Conservation (phyloP, 805 yeast genomes). For the Cephaloascus albidus region DNA sequence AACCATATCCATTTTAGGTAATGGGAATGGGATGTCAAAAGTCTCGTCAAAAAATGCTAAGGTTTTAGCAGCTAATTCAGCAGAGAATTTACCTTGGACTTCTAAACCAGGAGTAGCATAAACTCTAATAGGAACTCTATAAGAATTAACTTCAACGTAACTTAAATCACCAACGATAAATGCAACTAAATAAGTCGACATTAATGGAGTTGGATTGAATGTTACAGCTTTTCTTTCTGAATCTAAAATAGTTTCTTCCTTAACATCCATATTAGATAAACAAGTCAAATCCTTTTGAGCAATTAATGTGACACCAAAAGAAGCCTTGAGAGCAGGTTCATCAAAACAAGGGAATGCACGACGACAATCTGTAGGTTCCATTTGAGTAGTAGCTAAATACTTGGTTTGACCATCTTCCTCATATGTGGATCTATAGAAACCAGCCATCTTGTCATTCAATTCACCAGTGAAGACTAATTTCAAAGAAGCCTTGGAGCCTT, state of each 20-base stretch:
- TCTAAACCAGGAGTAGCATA: constrained; percentile 75
- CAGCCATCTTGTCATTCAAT: constrained; percentile 74
- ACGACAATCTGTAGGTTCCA: constrained; percentile 83
- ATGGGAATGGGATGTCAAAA: constrained; percentile 68
- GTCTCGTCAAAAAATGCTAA: constrained; percentile 63
- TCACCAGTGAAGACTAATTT: constrained; percentile 48
- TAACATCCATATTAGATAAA: constrained; percentile 63
- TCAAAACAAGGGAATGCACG: constrained; percentile 84
- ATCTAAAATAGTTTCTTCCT: constrained; percentile 28
- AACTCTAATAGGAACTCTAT: constrained; percentile 69
- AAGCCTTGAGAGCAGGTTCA: constrained; percentile 74
- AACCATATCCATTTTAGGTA: constrained; percentile 76
- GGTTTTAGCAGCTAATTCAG: constrained; percentile 67
- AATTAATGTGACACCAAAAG: constrained; percentile 55
- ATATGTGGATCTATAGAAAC: constrained; percentile 68
- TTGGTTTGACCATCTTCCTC: constrained; percentile 53
- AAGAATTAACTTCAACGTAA: constrained; percentile 57
- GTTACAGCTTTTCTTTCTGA: constrained; percentile 43
- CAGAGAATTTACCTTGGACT: constrained; percentile 62
- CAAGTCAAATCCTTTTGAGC: constrained; percentile 47
- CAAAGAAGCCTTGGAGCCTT: constrained; percentile 27
- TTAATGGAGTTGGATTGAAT: constrained; percentile 70
- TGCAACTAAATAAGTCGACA: constrained; percentile 82
- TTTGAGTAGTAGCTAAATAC: constrained; percentile 75
- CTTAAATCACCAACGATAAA: constrained; percentile 75